A percentile compares a stretch with the other conserved stretches of the same genome.
Evolutionary conservation across 73 alveolate genomes (phyloP).

Genomic region (Breviolum minutum): DNA sequence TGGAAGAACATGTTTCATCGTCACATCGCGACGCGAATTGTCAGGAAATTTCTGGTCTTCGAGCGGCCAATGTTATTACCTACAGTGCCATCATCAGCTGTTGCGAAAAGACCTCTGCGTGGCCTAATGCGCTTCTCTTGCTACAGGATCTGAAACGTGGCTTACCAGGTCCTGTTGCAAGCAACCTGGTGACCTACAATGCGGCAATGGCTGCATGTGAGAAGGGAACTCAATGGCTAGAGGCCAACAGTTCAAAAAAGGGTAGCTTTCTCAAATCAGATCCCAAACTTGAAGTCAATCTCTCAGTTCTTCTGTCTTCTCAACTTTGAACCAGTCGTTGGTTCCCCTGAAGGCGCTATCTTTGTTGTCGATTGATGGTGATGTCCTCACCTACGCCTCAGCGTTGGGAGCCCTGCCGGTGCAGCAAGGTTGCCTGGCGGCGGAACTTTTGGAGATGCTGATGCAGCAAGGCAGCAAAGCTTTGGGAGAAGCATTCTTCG

Average conservation of each 20-base stretch:
- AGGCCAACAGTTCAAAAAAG: neutral
- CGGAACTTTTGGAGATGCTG: too few species aligned
- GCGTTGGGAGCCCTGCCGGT: neutral
- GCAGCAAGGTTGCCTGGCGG: neutral
- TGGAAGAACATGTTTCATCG: neutral
- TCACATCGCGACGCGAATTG: neutral
- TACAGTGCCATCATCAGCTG: neutral
- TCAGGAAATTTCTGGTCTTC: neutral
- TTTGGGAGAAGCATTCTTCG: too few species aligned
- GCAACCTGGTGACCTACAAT: conserved; percentile 17
- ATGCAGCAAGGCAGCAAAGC: too few species aligned
- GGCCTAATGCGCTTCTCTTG: neutral
- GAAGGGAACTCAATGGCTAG: neutral
- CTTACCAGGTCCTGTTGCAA: neutral
- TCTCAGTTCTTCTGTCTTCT: neutral
- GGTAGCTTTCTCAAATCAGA: neutral
- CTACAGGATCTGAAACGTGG: neutral
- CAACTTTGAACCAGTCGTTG: neutral
- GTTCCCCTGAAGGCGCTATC: neutral
- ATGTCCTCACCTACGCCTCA: neutral
- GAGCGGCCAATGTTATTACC: neutral
- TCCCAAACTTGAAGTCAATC: neutral
- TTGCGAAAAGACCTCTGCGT: neutral
- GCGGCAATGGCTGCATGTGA: conserved; percentile 18
- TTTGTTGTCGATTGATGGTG: neutral